Evolutionary conservation across 805 yeast species (phyloP), one percentile per base, ranked within the genome.

Genomic region (Ogataea sp.): DNA sequence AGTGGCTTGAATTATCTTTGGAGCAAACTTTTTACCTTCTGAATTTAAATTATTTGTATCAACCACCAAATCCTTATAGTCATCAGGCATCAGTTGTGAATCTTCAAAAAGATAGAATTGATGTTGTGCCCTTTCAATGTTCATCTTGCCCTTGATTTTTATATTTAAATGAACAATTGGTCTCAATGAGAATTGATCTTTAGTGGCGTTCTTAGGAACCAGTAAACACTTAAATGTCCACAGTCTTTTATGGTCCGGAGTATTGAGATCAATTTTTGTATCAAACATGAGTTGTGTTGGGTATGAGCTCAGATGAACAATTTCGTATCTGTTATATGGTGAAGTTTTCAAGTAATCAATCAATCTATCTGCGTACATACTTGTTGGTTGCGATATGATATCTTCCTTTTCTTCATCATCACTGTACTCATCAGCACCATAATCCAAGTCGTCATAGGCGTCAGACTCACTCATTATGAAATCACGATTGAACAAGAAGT

Each of bases 1-100:
- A 2, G 73, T 75, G 16, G 69, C 59, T 42, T 75, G 79, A 9
- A 68, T 31, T 2, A 70, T 36, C 11, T 50, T 45, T 1, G 75
- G 73, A 14, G 62, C 30, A 0, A 61, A 50, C 24, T 20, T 25
- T 11, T 35, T 27, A 14, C 18, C 7, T 3, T 44, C 38, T 3
- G 35, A 20, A 10, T 43, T 43, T 18, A 46, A 47, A 1, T 39
- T 37, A 1, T 26, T 15, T 14, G 39, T 37, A 4, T 52, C 47
- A 7, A 47, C 24, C 4, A 55, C 36, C 16, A 59, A 42, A 28
- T 49, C 51, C 4, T 43, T 29, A 29, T 39, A 45, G 34, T 61
- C 65, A 6, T 49, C 52, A 23, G 43, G 47, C 24, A 44, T 40
- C 31, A 61, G 40, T 27, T 55, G 49, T 9, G 44, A 42, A 39